These are phyloP conservation scores for Nymphaea colorata DNA, from an alignment of 164 flowering plant species.

Conservation along the genomic window DNA sequence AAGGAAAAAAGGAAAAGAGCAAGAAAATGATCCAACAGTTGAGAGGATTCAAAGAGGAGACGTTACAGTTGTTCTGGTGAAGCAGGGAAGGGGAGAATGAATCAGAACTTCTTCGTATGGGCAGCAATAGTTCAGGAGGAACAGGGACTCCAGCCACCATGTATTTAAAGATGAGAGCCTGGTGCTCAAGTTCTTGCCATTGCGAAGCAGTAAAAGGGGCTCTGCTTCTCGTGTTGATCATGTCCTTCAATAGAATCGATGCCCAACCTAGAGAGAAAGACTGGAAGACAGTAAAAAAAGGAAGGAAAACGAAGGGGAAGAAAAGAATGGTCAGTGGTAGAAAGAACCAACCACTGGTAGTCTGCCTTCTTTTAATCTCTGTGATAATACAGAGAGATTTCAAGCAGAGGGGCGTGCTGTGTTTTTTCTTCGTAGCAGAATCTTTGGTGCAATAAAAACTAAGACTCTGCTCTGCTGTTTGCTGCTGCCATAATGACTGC, in stretches of 20 bases:
- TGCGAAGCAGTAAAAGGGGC: conserved; percentile 50
- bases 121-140: conserved; percentile 43
- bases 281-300: neutral
- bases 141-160: conserved; percentile 47
- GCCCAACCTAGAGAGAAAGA: neutral
- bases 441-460: conserved; percentile 24
- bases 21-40: too few species aligned
- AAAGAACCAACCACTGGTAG: neutral
- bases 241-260: neutral
- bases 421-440: conserved; percentile 14
- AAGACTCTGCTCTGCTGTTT: conserved; percentile 12
- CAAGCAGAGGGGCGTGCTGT: conserved; percentile 5
- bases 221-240: conserved; percentile 12
- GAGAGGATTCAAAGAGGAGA: neutral
- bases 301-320: conserved; percentile 16
- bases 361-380: neutral
- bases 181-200: conserved; percentile 71
- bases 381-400: neutral
- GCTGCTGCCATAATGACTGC: conserved; percentile 27
- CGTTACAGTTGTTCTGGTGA: conserved; percentile 35
- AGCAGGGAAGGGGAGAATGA: conserved; percentile 19
- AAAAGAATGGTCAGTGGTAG: conserved; percentile 31
- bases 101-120: conserved; percentile 36
- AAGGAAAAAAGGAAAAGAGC: too few species aligned
- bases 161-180: conserved; percentile 55